These are phyloP conservation scores for Vitis cinerea DNA, from an alignment of 164 flowering plant species.

Conservation along the genomic window DNA sequence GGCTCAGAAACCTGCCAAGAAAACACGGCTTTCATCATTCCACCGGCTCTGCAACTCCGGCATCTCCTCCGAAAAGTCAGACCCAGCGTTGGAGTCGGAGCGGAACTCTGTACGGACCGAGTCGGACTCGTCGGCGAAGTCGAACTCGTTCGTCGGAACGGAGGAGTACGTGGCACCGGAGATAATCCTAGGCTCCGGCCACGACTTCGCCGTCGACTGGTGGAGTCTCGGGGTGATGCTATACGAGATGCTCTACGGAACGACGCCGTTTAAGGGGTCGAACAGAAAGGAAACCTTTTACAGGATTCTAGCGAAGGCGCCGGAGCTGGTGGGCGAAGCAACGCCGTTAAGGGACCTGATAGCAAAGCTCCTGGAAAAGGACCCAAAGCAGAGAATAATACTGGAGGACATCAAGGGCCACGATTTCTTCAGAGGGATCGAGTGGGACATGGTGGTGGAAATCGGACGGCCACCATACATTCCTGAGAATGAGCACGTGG, in stretches of 20 bases:
- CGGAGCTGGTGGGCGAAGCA: conserved; percentile 62
- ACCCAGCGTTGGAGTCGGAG: no score
- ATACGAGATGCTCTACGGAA: conserved; percentile 94
- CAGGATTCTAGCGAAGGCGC: conserved; percentile 47
- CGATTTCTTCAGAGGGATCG: conserved; percentile 56
- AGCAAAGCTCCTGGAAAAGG: conserved; percentile 59
- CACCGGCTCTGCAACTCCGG: conserved; percentile 19
- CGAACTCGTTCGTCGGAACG: conserved; percentile 96
- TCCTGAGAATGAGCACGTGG: conserved; percentile 36
- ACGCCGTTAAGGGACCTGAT: conserved; percentile 79
- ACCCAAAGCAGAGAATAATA: conserved; percentile 54
- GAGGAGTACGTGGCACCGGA: conserved; percentile 97
- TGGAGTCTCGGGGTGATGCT: conserved; percentile 86
- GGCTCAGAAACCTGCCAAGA: conserved; percentile 8
- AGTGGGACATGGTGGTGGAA: conserved; percentile 53
- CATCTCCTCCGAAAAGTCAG: no score
- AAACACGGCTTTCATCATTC: conserved; percentile 20
- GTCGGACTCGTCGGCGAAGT: conserved; percentile 38
- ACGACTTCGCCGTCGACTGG: conserved; percentile 86
- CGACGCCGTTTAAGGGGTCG: conserved; percentile 71
- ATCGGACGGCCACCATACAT: conserved; percentile 72
- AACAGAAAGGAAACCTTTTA: conserved; percentile 80
- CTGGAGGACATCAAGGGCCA: conserved; percentile 67
- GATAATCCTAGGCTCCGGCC: conserved; percentile 67
- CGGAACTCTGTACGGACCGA: conserved; percentile 6